phyloP scores from a whole-genome alignment of 73 alveolate genomes.

The Paramecium sexaurelia region DNA sequence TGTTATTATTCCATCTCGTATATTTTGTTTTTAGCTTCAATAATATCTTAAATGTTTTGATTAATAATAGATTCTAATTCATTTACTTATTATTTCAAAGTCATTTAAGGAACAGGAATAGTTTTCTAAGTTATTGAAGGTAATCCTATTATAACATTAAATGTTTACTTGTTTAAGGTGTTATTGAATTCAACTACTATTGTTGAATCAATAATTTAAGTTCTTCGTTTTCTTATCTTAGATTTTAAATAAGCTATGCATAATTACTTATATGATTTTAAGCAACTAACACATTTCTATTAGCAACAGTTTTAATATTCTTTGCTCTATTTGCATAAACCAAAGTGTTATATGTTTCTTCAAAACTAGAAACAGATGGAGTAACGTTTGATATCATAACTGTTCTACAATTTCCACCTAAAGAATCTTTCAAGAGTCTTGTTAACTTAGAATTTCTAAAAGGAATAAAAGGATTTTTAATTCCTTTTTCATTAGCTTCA shows the following conservation, averaged over 20 bases:
- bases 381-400: slow-evolving; percentile 99
- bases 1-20: slow-evolving; percentile 16
- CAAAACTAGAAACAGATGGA: slow-evolving; percentile 90
- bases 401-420: slow-evolving; percentile 99
- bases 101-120: neutral
- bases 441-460: slow-evolving; percentile 99
- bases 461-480: slow-evolving; percentile 89
- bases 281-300: slow-evolving; percentile 93
- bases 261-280: slow-evolving; percentile 97
- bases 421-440: slow-evolving; percentile 97
- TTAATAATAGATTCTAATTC: slow-evolving; percentile 28
- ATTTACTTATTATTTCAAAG: neutral
- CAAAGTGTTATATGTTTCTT: slow-evolving; percentile 99
- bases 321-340: slow-evolving; percentile 99
- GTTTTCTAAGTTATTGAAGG: neutral
- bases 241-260: slow-evolving; percentile 90
- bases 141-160: neutral
- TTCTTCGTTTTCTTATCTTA: slow-evolving; percentile 81
- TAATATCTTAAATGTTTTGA: neutral
- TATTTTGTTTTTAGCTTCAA: slow-evolving; percentile 38
- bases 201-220: slow-evolving; percentile 33
- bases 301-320: slow-evolving; percentile 95
- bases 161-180: neutral
- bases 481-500: slow-evolving; percentile 86
- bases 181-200: neutral